phyloP scores from a whole-genome alignment of 805 yeast genomes.

The Zygotorulaspora chibaensis region DNA sequence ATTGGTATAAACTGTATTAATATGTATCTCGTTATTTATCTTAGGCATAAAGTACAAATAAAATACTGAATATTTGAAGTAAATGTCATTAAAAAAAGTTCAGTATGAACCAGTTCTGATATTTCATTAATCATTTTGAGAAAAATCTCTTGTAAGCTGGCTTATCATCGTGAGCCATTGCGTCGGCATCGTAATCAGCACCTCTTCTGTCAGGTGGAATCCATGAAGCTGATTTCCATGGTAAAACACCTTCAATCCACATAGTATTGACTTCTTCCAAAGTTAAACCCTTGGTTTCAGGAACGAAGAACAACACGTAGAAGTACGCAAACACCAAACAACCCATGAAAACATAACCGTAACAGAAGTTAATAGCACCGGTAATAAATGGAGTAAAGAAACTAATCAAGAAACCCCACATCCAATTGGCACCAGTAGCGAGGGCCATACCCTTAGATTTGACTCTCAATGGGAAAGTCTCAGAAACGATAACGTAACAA shows the following conservation, averaged over 20 bases:
- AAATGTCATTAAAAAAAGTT: slow-evolving; percentile 1
- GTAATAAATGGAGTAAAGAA: slow-evolving; percentile 71
- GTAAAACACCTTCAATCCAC: slow-evolving; percentile 39
- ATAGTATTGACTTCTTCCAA: slow-evolving; percentile 74
- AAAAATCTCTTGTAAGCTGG: slow-evolving; percentile 21
- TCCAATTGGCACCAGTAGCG: slow-evolving; percentile 59
- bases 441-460: slow-evolving; percentile 52
- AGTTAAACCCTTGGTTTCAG: slow-evolving; percentile 73
- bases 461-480: slow-evolving; percentile 68
- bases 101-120: background rate
- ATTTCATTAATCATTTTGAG: slow-evolving; percentile 1
- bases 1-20: background rate
- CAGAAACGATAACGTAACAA: slow-evolving; percentile 60
- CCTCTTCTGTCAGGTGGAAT: slow-evolving; percentile 42
- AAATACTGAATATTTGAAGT: background rate
- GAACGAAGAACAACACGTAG: slow-evolving; percentile 65
- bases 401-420: slow-evolving; percentile 63
- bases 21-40: background rate
- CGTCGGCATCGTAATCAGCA: slow-evolving; percentile 26
- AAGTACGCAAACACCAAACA: slow-evolving; percentile 50
- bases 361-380: slow-evolving; percentile 56
- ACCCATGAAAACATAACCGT: slow-evolving; percentile 59
- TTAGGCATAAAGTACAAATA: background rate
- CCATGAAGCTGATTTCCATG: slow-evolving; percentile 47
- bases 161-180: slow-evolving; percentile 24